These are phyloP conservation scores for Colletotrichum plurivorum DNA, from an alignment of 2,329 filamentous ascomycete genomes.

Conservation along the genomic window DNA sequence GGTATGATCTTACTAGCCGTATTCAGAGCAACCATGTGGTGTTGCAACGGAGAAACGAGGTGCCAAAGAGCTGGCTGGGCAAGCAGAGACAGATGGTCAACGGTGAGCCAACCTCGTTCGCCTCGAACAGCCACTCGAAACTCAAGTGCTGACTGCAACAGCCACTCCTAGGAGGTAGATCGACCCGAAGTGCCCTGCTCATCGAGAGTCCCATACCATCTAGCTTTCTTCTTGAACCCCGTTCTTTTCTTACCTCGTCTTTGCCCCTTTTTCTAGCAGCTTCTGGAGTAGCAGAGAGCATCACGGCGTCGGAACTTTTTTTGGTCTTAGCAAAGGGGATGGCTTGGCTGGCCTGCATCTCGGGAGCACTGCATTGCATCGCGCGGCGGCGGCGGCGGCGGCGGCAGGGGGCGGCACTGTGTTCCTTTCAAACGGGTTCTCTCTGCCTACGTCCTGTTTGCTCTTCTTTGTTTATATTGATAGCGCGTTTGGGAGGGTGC, in stretches of 20 bases:
- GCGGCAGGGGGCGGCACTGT: slow-evolving; percentile 5
- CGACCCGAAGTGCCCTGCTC: slow-evolving; percentile 9
- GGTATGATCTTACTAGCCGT: slow-evolving; percentile 85
- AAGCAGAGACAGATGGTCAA: slow-evolving; percentile 84
- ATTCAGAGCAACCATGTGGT: slow-evolving; percentile 88
- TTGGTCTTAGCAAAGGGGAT: slow-evolving; percentile 15
- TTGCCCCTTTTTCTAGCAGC: not conserved
- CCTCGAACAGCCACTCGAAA: slow-evolving; percentile 4
- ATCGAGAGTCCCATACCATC: not conserved
- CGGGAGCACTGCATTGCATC: slow-evolving; percentile 33
- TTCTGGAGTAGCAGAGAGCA: slow-evolving; percentile 15
- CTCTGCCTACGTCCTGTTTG: not conserved
- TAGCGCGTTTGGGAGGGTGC: slow-evolving; percentile 19
- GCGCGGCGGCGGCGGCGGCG: slow-evolving; percentile 13
- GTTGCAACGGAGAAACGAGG: slow-evolving; percentile 80
- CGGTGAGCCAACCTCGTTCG: slow-evolving; percentile 55
- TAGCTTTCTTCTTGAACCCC: not conserved
- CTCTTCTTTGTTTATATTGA: slow-evolving; percentile 1
- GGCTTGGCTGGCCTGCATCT: slow-evolving; percentile 36
- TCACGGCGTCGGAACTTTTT: slow-evolving; percentile 15
- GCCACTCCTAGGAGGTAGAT: slow-evolving; percentile 44
- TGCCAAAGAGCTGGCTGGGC: slow-evolving; percentile 85
- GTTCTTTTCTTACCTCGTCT: slow-evolving; percentile 1
- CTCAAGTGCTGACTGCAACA: slow-evolving; percentile 22
- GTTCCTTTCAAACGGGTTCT: slow-evolving; percentile 9